Base-by-base conservation (phyloP, 2,329 filamentous ascomycete genomes). In the Septoria petroselini region DNA sequence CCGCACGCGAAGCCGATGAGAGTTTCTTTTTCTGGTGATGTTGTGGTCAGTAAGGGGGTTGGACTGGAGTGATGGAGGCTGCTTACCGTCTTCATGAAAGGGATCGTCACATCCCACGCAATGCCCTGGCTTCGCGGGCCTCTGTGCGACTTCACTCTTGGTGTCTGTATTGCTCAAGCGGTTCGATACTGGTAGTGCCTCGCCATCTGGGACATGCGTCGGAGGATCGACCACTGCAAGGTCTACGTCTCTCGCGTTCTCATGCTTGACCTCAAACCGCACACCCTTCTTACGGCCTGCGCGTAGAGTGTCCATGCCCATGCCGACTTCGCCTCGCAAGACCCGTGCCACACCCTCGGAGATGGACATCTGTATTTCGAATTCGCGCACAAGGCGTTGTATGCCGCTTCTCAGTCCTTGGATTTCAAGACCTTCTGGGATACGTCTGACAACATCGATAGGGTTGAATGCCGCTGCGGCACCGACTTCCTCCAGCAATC, bases 351-450 rank as follows among this genome's bases (percentile, higher is more conserved):
- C 93, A 1, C 93, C 93, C 35, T 86, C 84, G 57, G 86, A 91
- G 65, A 98, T 96, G 61, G 86, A 93, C 65, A 88, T 83, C 71
- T 97, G 93, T 37, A 98, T 87, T 65, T 97, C 93, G 65, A 96
- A 91, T 69, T 98, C 93, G 61, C 91, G 85, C 66, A 98, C 86
- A 75, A 98, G 90, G 50, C 91, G 86, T 37, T 86, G 85, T 3
- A 98, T 78, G 0, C 91, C 93, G 55, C 95, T 88, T 51, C 90
- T 79, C 5, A 98, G 75, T 0, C 93, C 93, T 60, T 93, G 85
- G 9, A 98, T 94, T 65, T 96, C 89, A 0, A 98, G 76, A 0
- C 93, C 91, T 64, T 94, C 89, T 0, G 93, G 93, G 21, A 98
- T 98, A 4, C 91, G 82, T 11, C 87, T 80, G 4, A 98, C 88